Evolutionary conservation across 768 basidiomycete species (phyloP).

Genomic region (Suillus variegatus): DNA sequence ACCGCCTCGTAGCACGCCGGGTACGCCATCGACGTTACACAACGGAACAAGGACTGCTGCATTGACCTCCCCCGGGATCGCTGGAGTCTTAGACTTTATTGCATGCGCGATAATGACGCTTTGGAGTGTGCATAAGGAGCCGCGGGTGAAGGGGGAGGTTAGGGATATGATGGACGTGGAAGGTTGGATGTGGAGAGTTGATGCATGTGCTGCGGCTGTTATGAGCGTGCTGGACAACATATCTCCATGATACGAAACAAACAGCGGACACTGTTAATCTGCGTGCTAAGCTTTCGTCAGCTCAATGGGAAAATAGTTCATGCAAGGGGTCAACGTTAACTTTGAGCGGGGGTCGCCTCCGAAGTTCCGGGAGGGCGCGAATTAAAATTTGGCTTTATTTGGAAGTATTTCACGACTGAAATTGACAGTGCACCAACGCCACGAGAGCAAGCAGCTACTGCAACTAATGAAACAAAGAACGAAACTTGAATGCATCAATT

Average conservation of each 20-base stretch:
- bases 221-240: conserved; percentile 30
- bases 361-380: too few species aligned
- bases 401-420: too few species aligned
- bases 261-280: background rate
- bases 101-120: background rate
- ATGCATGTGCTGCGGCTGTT: conserved; percentile 13
- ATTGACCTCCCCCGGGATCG: conserved; percentile 36
- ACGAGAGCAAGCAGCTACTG: too few species aligned
- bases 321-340: too few species aligned
- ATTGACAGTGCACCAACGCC: too few species aligned
- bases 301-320: background rate
- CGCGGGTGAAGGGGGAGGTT: conserved; percentile 37
- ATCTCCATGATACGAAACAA: conserved; percentile 17
- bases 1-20: conserved; percentile 68
- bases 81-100: conserved; percentile 13
- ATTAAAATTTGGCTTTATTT: too few species aligned
- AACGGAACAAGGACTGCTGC: conserved; percentile 79
- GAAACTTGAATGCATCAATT: too few species aligned
- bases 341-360: too few species aligned
- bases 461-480: too few species aligned
- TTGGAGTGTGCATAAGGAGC: conserved; percentile 26
- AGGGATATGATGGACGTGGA: conserved; percentile 30
- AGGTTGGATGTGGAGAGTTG: conserved; percentile 8
- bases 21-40: conserved; percentile 68
- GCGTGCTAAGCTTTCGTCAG: background rate